phyloP scores from a whole-genome alignment of 176 grass and related monocot genomes.

The Elymus sibiricus region DNA sequence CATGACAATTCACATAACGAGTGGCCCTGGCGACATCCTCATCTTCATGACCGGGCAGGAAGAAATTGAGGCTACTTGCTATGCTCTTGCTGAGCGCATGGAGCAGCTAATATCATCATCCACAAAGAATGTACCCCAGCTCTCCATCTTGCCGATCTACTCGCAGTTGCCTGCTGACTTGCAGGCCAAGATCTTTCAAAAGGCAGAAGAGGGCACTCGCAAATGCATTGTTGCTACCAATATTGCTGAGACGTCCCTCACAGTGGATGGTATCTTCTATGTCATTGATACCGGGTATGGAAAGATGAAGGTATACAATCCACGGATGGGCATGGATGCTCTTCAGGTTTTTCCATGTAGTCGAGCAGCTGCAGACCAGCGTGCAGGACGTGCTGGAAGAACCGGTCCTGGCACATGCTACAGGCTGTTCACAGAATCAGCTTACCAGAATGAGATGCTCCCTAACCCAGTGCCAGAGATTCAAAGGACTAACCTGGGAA shows the following conservation, averaged over 20 bases:
- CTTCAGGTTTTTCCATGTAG: slow-evolving; percentile 93
- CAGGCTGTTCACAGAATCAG: slow-evolving; percentile 86
- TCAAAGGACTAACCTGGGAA: slow-evolving; percentile 93
- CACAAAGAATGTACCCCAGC: slow-evolving; percentile 74
- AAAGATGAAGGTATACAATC: slow-evolving; percentile 99
- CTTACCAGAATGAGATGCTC: slow-evolving; percentile 98
- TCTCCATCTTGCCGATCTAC: slow-evolving; percentile 91
- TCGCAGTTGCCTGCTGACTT: slow-evolving; percentile 93
- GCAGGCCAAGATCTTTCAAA: slow-evolving; percentile 98
- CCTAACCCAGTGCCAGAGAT: slow-evolving; percentile 95
- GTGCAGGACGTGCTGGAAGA: slow-evolving; percentile 87
- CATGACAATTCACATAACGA: slow-evolving; percentile 94
- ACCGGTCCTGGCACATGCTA: slow-evolving; percentile 96
- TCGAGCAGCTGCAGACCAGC: slow-evolving; percentile 89
- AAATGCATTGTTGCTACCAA: slow-evolving; percentile 99
- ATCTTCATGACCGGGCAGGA: slow-evolving; percentile 99
- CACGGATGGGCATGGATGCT: slow-evolving; percentile 94
- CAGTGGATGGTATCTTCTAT: slow-evolving; percentile 96
- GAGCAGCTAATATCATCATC: slow-evolving; percentile 84
- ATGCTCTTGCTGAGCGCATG: slow-evolving; percentile 92
- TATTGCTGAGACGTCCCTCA: slow-evolving; percentile 98
- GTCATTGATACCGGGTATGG: slow-evolving; percentile 97
- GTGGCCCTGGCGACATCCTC: slow-evolving; percentile 82
- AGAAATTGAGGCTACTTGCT: slow-evolving; percentile 96
- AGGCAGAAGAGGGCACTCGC: slow-evolving; percentile 91